Conservation (phyloP, 1,284 basidiomycete species). For the Athelia sp. region DNA sequence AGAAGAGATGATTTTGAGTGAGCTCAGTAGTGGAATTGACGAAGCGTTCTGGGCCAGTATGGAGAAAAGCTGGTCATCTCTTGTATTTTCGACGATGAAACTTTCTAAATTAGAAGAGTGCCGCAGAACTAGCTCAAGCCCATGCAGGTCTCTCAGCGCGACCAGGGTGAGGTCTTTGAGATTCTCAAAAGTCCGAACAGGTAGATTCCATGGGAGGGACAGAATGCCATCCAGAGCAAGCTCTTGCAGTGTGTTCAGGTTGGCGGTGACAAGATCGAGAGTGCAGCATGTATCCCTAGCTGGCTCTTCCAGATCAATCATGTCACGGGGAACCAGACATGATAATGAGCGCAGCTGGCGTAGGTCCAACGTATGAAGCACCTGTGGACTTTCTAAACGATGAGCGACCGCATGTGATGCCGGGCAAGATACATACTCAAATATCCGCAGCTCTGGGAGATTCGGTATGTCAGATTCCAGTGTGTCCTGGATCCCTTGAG, state of each 20-base stretch:
- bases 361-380: not conserved
- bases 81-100: not conserved
- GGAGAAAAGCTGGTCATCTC: not conserved
- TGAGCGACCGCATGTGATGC: not conserved
- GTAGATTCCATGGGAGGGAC: not conserved
- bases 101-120: not conserved
- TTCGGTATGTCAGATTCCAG: not conserved
- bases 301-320: not conserved
- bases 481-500: not conserved
- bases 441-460: no score
- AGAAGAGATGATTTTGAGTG: not conserved
- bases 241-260: not conserved
- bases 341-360: not conserved
- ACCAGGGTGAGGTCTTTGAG: not conserved
- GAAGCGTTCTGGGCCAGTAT: not conserved
- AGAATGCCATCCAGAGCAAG: not conserved
- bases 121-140: not conserved
- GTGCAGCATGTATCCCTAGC: not conserved
- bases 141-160: not conserved
- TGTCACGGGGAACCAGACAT: not conserved
- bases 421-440: no score
- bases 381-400: not conserved
- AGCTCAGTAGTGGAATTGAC: not conserved
- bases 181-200: not conserved
- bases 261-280: not conserved